Percentiles rank a stretch among this genome's conserved stretches.
phyloP scores from a whole-genome alignment of 345 rosid genomes.

The Camelina neglecta region DNA sequence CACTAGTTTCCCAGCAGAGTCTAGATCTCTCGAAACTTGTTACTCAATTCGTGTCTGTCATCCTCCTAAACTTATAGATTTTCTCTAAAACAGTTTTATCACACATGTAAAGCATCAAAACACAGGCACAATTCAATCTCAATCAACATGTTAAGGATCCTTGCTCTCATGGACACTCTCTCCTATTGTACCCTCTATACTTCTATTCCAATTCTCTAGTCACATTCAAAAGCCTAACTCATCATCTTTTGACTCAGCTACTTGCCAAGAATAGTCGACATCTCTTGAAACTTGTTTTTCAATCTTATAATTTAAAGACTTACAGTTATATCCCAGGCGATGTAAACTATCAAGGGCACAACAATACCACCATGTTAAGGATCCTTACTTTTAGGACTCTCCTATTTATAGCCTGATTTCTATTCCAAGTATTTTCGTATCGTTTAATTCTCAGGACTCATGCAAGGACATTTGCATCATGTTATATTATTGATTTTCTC shows the following conservation, averaged over 20 bases:
- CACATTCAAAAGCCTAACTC: constrained; percentile 9
- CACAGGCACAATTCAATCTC: background rate
- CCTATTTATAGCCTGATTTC: background rate
- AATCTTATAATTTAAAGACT: background rate
- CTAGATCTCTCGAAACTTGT: constrained; percentile 7
- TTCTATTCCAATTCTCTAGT: constrained; percentile 4
- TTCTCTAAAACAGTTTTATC: constrained; percentile 4
- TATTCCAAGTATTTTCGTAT: constrained; percentile 12
- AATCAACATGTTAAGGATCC: background rate
- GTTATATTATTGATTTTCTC: background rate
- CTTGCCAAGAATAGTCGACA: background rate
- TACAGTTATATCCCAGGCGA: background rate
- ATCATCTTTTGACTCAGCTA: constrained; percentile 13
- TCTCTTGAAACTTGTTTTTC: constrained; percentile 18
- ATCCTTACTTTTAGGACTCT: background rate
- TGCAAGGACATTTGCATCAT: constrained; percentile 5
- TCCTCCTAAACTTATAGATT: background rate
- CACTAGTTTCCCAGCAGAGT: background rate
- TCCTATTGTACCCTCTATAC: background rate
- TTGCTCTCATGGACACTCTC: background rate
- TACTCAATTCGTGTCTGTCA: background rate
- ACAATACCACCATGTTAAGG: background rate
- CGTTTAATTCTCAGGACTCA: constrained; percentile 6
- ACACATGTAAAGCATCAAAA: constrained; percentile 23
- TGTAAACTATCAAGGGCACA: constrained; percentile 16